Percentiles rank a stretch among this genome's conserved stretches.
phyloP scores from a whole-genome alignment of 148 eudicot genomes.

The Cornus suecica region DNA sequence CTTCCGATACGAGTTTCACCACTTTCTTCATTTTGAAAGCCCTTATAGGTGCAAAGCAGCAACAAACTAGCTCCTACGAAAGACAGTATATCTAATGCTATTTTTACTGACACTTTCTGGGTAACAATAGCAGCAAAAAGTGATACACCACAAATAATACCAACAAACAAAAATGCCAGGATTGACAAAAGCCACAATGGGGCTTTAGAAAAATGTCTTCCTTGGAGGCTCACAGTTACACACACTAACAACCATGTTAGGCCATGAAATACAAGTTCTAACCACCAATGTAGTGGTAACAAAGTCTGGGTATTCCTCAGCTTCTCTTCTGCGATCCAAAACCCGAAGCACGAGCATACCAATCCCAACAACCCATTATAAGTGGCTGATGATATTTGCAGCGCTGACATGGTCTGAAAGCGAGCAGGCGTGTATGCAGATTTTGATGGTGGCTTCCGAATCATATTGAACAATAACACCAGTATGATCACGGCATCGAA shows the following conservation, averaged over 20 bases:
- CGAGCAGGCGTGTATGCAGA: slow-evolving; percentile 13
- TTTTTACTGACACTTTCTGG: slow-evolving; percentile 38
- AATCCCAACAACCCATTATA: slow-evolving; percentile 60
- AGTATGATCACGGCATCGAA: slow-evolving; percentile 57
- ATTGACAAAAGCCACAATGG: slow-evolving; percentile 41
- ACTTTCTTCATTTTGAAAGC: slow-evolving; percentile 33
- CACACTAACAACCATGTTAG: slow-evolving; percentile 52
- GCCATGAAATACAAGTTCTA: slow-evolving; percentile 49
- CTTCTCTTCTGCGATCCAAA: slow-evolving; percentile 41
- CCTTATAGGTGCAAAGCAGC: slow-evolving; percentile 64
- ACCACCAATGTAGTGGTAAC: slow-evolving; percentile 61
- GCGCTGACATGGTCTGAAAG: slow-evolving; percentile 25
- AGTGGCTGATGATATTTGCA: slow-evolving; percentile 49
- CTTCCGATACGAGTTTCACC: slow-evolving; percentile 21
- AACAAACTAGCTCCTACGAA: slow-evolving; percentile 66
- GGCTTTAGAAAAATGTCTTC: slow-evolving; percentile 23
- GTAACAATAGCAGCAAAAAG: slow-evolving; percentile 27
- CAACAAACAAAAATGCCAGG: slow-evolving; percentile 38
- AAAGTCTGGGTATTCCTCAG: slow-evolving; percentile 25
- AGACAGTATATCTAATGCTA: slow-evolving; percentile 45
- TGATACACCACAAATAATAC: slow-evolving; percentile 36
- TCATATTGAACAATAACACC: slow-evolving; percentile 41
- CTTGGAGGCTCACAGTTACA: slow-evolving; percentile 42
- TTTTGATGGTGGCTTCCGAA: slow-evolving; percentile 35
- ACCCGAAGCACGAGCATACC: slow-evolving; percentile 46